These are phyloP conservation scores for Chenopodium suecicum DNA, from an alignment of 148 eudicot genomes.

Conservation along the genomic window DNA sequence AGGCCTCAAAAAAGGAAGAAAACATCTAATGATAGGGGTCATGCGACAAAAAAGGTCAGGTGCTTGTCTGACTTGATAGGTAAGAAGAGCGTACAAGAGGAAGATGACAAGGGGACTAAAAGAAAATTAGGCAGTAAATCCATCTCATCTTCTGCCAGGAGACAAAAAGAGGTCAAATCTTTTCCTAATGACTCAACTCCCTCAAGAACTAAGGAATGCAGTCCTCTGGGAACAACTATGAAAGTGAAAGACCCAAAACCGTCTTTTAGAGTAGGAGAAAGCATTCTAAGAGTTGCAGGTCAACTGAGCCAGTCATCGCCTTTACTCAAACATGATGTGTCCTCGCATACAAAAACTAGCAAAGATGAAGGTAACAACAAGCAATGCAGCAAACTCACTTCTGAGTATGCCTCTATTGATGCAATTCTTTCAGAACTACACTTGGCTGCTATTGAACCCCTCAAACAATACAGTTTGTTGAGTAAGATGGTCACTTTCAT, in stretches of 20 bases:
- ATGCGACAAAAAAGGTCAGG: conserved; percentile 35
- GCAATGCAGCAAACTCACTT: conserved; percentile 25
- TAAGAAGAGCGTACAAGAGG: conserved; percentile 19
- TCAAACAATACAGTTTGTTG: conserved; percentile 33
- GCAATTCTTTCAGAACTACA: conserved; percentile 51
- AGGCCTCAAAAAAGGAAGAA: conserved; percentile 42
- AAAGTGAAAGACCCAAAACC: conserved; percentile 24
- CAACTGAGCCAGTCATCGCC: conserved; percentile 37
- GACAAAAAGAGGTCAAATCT: conserved; percentile 27
- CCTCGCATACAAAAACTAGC: conserved; percentile 16
- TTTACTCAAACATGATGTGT: conserved; percentile 25
- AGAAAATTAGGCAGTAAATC: conserved; percentile 21
- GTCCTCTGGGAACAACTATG: conserved; percentile 10
- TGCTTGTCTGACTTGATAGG: conserved; percentile 31
- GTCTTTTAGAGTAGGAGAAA: conserved; percentile 45
- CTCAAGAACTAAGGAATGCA: conserved; percentile 16
- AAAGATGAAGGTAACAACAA: conserved; percentile 25
- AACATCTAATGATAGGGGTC: conserved; percentile 21
- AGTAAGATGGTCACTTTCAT: conserved; percentile 38
- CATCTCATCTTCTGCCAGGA: conserved; percentile 28
- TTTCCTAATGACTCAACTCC: conserved; percentile 17
- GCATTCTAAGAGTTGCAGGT: conserved; percentile 41
- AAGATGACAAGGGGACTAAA: conserved; percentile 23
- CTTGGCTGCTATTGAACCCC: conserved; percentile 47
- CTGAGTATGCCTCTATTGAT: conserved; percentile 33